Percentiles rank a stretch among this genome's conserved stretches.
Evolutionary conservation across 768 basidiomycete species (phyloP).

Genomic region (Boletus subcaerulescens): DNA sequence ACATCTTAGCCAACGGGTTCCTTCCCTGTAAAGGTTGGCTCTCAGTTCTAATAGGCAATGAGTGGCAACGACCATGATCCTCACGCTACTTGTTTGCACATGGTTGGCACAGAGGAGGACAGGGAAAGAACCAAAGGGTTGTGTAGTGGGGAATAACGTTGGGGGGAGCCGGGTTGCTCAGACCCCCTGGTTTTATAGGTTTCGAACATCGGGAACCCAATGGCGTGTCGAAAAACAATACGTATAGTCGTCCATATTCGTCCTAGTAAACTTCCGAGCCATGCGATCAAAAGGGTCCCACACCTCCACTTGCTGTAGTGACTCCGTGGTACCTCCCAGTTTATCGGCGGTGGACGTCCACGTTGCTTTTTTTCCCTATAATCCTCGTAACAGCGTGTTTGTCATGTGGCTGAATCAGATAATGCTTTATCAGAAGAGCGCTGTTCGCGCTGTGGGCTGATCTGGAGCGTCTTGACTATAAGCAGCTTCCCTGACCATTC

Average conservation of each 20-base stretch:
- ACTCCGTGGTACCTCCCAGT: conserved; percentile 16
- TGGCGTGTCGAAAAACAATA: conserved; percentile 27
- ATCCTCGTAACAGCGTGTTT: conserved; percentile 19
- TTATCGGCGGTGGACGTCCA: conserved; percentile 13
- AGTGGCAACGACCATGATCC: conserved; percentile 29
- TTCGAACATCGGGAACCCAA: conserved; percentile 23
- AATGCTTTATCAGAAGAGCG: conserved; percentile 28
- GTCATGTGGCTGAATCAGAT: conserved; percentile 30
- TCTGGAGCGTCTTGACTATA: conserved; percentile 22
- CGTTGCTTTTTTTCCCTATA: conserved; percentile 14
- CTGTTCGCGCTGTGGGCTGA: conserved; percentile 12
- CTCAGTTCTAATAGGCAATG: background rate
- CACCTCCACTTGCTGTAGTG: conserved; percentile 28
- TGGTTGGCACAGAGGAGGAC: conserved; percentile 26
- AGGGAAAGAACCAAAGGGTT: background rate
- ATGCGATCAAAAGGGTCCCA: conserved; percentile 27
- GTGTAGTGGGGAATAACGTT: conserved; percentile 15
- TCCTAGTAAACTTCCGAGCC: conserved; percentile 22
- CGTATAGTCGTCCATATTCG: conserved; percentile 26
- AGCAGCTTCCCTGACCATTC: conserved; percentile 21
- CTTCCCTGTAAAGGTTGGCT: conserved; percentile 48
- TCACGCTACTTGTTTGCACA: conserved; percentile 79
- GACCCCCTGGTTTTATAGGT: conserved; percentile 28
- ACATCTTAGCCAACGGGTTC: conserved; percentile 71
- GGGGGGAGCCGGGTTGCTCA: conserved; percentile 5